Conservation (phyloP, 352 stramenopile species). For the Phytophthora quininea region DNA sequence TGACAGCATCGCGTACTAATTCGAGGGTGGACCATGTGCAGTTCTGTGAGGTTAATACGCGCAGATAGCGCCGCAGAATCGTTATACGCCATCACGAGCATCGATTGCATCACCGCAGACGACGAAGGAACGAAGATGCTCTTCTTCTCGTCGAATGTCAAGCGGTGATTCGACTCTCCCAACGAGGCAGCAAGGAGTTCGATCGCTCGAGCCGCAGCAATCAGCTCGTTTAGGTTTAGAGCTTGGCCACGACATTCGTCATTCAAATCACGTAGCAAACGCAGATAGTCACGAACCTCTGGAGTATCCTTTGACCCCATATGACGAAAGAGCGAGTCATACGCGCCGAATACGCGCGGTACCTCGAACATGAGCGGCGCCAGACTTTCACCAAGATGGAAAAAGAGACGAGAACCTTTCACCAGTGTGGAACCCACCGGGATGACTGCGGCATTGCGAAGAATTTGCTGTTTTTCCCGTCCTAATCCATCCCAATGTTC, state of each 20-base stretch:
- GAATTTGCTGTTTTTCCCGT: slow-evolving; percentile 37
- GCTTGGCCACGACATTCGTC: slow-evolving; percentile 56
- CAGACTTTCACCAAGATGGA: slow-evolving; percentile 86
- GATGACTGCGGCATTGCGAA: slow-evolving; percentile 66
- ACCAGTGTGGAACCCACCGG: slow-evolving; percentile 86
- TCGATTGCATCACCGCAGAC: slow-evolving; percentile 59
- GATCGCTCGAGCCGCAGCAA: slow-evolving; percentile 80
- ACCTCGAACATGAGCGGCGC: slow-evolving; percentile 92
- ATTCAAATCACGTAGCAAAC: slow-evolving; percentile 74
- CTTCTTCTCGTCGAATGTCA: slow-evolving; percentile 46
- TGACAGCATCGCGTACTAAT: slow-evolving; percentile 63
- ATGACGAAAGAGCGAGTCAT: slow-evolving; percentile 84
- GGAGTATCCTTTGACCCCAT: slow-evolving; percentile 85
- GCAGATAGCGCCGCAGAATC: slow-evolving; percentile 70
- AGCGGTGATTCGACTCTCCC: slow-evolving; percentile 46
- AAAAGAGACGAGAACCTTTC: slow-evolving; percentile 86
- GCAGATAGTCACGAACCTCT: slow-evolving; percentile 77
- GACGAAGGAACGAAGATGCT: slow-evolving; percentile 64
- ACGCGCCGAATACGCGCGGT: slow-evolving; percentile 86
- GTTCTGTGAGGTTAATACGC: slow-evolving; percentile 60
- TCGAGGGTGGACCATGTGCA: slow-evolving; percentile 72
- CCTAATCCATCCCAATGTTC: slow-evolving; percentile 68
- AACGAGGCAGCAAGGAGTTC: slow-evolving; percentile 62
- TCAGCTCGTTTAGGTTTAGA: slow-evolving; percentile 90
- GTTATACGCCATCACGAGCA: slow-evolving; percentile 73